Conservation (phyloP, 2,329 filamentous ascomycete genomes). For the Alternaria rosae region DNA sequence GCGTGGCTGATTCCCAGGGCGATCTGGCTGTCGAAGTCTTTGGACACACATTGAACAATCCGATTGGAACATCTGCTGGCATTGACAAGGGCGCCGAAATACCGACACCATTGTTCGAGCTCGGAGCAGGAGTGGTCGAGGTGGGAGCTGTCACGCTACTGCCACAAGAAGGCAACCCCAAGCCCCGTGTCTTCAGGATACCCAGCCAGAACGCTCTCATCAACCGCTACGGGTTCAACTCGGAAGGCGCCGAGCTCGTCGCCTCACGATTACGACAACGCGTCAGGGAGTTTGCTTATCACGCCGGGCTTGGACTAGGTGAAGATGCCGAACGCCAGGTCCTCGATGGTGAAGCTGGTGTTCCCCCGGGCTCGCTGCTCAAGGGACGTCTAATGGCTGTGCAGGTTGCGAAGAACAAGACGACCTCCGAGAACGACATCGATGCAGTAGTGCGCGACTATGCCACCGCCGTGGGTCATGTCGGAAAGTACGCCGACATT, state of each 20-base stretch:
- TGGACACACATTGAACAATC: conserved; percentile 78
- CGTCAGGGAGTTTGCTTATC: conserved; percentile 77
- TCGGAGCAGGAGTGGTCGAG: conserved; percentile 88
- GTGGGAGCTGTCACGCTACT: conserved; percentile 88
- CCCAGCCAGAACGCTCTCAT: conserved; percentile 85
- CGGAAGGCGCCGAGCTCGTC: conserved; percentile 85
- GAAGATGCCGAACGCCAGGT: conserved; percentile 73
- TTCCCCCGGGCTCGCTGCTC: conserved; percentile 82
- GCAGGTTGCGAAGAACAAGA: conserved; percentile 97
- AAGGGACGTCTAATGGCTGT: conserved; percentile 82
- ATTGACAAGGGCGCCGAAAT: conserved; percentile 95
- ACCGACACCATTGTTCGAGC: conserved; percentile 80
- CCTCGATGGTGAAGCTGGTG: conserved; percentile 75
- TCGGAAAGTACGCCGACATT: conserved; percentile 90
- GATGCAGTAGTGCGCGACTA: conserved; percentile 81
- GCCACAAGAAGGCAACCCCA: conserved; percentile 88
- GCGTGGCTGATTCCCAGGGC: conserved; percentile 62
- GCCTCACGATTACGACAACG: conserved; percentile 79
- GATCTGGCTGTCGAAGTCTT: conserved; percentile 73
- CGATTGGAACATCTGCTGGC: conserved; percentile 92
- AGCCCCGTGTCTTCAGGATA: conserved; percentile 86
- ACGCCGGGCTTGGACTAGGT: conserved; percentile 69
- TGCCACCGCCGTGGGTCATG: conserved; percentile 82
- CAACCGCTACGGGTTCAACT: conserved; percentile 96
- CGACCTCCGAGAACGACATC: conserved; percentile 83